Evolutionary conservation across 345 rosid genomes (phyloP), one percentile per base, ranked within the genome.

Genomic region (Firmiana major): DNA sequence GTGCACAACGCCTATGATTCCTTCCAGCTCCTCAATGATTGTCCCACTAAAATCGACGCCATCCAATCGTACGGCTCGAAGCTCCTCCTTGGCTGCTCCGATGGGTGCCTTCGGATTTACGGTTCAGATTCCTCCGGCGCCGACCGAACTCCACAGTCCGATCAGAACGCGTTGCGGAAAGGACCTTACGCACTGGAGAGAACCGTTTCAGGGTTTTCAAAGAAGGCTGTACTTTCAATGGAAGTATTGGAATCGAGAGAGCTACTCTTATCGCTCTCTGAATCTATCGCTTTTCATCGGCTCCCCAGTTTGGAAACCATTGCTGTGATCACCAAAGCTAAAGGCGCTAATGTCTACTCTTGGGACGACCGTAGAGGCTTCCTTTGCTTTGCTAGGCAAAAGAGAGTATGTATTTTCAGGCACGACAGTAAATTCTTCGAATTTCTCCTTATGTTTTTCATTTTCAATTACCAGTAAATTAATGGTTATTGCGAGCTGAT

Each of bases 1-100:
- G 99, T 93, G 42, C 99, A 96, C 90, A 92, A 84, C 81, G 98
- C 99, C 73, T 96, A 90, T 64, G 99, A 96, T 87, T 88, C 93
- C 42, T 90, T 88, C 42, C 83, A 91, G 89, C 91, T 96, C 57
- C 91, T 96, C 83, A 66, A 79, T 21, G 87, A 77, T 59, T 90
- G 92, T 81, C 92, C 92, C 10, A 79, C 87, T 55, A 85, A 83
- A 73, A 90, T 92, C 85, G 93, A 96, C 64, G 94, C 94, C 46
- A 71, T 93, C 82, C 93, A 90, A 86, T 92, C 97, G 53, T 87
- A 87, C 81, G 87, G 85, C 65, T 89, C 95, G 0, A 92, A 88
- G 78, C 92, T 96, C 71, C 85, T 96, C 49, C 89, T 92, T 64
- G 97, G 91, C 79, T 93, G 98, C 86, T 85, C 92, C 80, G 99